A percentile compares a stretch with the other conserved stretches of the same genome.
Evolutionary conservation across 2,329 filamentous ascomycete species (phyloP).

Genomic region (Pseudogymnoascus sp.): DNA sequence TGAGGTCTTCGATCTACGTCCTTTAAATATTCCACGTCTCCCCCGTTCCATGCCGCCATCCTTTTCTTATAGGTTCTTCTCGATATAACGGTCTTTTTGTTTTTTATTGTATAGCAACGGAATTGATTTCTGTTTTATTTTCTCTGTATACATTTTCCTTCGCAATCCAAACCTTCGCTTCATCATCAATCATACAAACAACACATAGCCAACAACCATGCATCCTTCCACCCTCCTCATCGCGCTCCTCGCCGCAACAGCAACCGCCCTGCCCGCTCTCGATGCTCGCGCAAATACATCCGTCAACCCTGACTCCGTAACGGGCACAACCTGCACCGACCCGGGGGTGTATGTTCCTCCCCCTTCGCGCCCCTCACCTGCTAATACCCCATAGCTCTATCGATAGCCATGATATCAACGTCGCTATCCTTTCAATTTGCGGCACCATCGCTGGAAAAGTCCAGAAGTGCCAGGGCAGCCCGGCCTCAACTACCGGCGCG

Average conservation of each 20-base stretch:
- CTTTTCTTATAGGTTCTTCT: neutral
- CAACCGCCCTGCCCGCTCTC: slow-evolving; percentile 10
- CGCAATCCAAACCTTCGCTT: neutral
- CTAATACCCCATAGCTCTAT: slow-evolving; percentile 14
- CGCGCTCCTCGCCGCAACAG: slow-evolving; percentile 11
- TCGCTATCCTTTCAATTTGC: slow-evolving; percentile 42
- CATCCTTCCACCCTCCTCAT: slow-evolving; percentile 15
- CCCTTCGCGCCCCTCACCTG: neutral
- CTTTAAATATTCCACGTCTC: neutral
- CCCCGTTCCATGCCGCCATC: neutral
- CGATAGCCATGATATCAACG: slow-evolving; percentile 37
- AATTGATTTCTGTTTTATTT: slow-evolving; percentile 7
- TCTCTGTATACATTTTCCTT: neutral
- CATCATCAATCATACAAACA: slow-evolving; percentile 25
- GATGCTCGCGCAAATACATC: slow-evolving; percentile 17
- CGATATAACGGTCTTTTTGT: neutral
- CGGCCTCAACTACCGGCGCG: slow-evolving; percentile 36
- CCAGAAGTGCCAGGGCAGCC: slow-evolving; percentile 38
- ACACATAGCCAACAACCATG: slow-evolving; percentile 13
- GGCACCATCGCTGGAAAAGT: slow-evolving; percentile 39
- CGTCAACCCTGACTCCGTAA: slow-evolving; percentile 26
- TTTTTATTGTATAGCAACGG: neutral
- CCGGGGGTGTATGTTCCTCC: slow-evolving; percentile 20
- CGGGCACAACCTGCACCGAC: slow-evolving; percentile 28
- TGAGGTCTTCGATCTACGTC: neutral